A percentile compares a stretch with the other conserved stretches of the same genome.
Conservation (phyloP, 768 basidiomycete genomes). For the Panellus pusillus region DNA sequence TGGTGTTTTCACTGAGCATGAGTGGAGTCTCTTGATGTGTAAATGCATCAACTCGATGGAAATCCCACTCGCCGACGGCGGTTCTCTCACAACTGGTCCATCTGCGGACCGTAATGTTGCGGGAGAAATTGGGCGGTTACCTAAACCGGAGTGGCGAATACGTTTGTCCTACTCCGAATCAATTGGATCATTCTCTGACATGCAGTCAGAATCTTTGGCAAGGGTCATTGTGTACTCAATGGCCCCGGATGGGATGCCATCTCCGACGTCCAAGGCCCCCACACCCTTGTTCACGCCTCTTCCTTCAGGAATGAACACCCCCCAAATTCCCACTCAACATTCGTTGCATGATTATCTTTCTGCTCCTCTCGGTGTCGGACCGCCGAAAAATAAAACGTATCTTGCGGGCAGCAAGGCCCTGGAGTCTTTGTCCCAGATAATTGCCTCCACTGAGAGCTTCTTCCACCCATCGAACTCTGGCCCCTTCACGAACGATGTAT, state of each 20-base stretch:
- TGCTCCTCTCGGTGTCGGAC: conserved; percentile 41
- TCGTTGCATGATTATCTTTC: conserved; percentile 58
- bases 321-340: conserved; percentile 43
- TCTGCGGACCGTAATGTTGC: conserved; percentile 71
- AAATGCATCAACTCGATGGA: conserved; percentile 86
- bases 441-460: conserved; percentile 86
- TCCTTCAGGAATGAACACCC: conserved; percentile 62
- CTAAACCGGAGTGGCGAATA: conserved; percentile 74
- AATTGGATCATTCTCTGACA: conserved; percentile 7
- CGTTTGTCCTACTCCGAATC: conserved; percentile 29
- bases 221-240: conserved; percentile 89
- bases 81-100: conserved; percentile 74
- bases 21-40: conserved; percentile 86
- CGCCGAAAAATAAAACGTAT: conserved; percentile 50
- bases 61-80: conserved; percentile 70
- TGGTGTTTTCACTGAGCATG: conserved; percentile 82
- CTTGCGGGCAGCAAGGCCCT: conserved; percentile 84
- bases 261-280: conserved; percentile 58
- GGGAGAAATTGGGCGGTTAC: conserved; percentile 72
- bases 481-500: conserved; percentile 74
- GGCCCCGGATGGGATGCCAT: conserved; percentile 60
- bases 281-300: conserved; percentile 78
- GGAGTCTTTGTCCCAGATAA: conserved; percentile 80
- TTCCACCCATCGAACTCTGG: conserved; percentile 92
- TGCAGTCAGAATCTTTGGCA: conserved; percentile 66